Percentiles rank a stretch among this genome's conserved stretches.
phyloP scores from a whole-genome alignment of 495 filamentous ascomycete species.

The Tetracladium setigerum region DNA sequence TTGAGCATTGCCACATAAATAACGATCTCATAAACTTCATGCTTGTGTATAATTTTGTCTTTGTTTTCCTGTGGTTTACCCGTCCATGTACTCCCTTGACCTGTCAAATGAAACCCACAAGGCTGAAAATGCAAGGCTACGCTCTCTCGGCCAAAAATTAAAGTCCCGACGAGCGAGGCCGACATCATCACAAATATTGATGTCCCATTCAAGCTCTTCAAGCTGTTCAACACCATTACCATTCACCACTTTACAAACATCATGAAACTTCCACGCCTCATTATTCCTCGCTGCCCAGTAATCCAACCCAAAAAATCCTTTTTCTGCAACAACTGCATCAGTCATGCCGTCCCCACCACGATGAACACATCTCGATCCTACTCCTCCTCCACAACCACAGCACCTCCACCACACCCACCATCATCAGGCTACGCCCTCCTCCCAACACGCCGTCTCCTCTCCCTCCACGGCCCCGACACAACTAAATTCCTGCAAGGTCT shows the following conservation, averaged over 20 bases:
- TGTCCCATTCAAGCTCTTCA: too few species aligned
- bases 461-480: constrained; percentile 69
- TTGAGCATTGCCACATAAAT: too few species aligned
- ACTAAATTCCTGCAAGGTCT: constrained; percentile 82
- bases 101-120: neutral
- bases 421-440: constrained; percentile 45
- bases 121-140: constrained; percentile 8
- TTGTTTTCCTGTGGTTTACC: too few species aligned
- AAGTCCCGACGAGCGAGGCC: too few species aligned
- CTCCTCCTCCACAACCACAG: neutral
- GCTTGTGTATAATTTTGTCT: too few species aligned
- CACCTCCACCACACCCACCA: constrained; percentile 26
- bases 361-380: neutral
- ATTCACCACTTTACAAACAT: neutral
- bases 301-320: neutral
- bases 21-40: too few species aligned
- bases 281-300: neutral
- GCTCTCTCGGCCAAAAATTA: too few species aligned
- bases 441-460: constrained; percentile 66
- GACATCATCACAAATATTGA: too few species aligned
- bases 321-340: constrained; percentile 12
- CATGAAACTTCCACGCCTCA: constrained; percentile 12
- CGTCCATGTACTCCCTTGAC: neutral
- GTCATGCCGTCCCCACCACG: neutral
- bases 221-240: too few species aligned